Percentiles rank a stretch among this genome's conserved stretches.
These are phyloP conservation scores for Lachnellula arida DNA, from an alignment of 2,329 filamentous ascomycete species.

Conservation along the genomic window DNA sequence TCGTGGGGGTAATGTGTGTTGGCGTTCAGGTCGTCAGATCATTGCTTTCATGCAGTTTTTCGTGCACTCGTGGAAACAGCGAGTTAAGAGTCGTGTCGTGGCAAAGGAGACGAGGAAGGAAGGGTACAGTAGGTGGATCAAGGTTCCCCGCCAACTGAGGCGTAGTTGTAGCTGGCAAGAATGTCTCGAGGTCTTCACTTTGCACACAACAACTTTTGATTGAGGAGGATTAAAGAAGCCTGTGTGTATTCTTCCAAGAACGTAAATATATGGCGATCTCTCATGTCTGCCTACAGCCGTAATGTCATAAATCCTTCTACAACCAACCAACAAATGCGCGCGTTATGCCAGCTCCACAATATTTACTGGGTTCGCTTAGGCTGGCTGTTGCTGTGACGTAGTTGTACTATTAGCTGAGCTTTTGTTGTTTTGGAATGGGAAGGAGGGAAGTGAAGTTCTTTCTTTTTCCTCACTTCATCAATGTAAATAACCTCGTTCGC, in stretches of 20 bases:
- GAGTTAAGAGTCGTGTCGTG: not conserved
- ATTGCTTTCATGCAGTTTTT: not conserved
- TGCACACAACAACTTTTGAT: not conserved
- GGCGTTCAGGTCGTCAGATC: slow-evolving; percentile 11
- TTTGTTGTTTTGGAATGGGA: slow-evolving; percentile 8
- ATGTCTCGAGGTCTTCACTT: not conserved
- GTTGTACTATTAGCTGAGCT: not conserved
- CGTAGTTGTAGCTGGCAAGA: not conserved
- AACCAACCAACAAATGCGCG: too few relatives aligned
- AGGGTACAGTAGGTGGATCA: slow-evolving; percentile 1
- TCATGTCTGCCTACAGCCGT: too few relatives aligned
- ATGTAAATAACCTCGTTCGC: slow-evolving; percentile 1
- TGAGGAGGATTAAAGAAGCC: too few relatives aligned
- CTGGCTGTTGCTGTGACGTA: slow-evolving; percentile 5
- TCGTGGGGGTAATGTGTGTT: slow-evolving; percentile 3
- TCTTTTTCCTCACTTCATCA: not conserved
- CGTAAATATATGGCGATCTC: too few relatives aligned
- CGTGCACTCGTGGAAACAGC: not conserved
- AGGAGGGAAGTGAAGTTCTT: not conserved
- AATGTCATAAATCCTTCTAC: too few relatives aligned
- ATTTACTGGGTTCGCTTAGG: not conserved
- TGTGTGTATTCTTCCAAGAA: too few relatives aligned
- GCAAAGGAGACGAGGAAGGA: not conserved
- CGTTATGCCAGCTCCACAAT: too few relatives aligned
- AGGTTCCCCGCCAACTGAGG: slow-evolving; percentile 12